Base-by-base conservation (phyloP, 495 filamentous ascomycete genomes). In the Barbatosphaeria neglecta region DNA sequence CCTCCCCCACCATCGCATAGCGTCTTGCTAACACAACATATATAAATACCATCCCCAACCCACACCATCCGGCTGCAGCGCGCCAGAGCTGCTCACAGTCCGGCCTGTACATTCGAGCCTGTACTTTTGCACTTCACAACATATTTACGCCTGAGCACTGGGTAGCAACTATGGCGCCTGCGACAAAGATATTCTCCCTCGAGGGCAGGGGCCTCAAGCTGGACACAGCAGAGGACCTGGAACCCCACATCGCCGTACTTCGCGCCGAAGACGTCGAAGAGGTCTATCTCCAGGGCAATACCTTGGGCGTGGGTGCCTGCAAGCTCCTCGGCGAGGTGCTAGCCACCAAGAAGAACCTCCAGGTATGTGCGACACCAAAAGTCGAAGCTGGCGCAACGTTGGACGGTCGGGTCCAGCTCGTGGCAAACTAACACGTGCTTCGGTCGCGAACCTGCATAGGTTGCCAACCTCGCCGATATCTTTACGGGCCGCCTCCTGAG, bases 401-500 rank as follows among this genome's bases (percentile, higher is more conserved):
- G n/a, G n/a, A n/a, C n/a, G n/a, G n/a, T n/a, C n/a, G n/a, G n/a
- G n/a, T n/a, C n/a, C n/a, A n/a, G n/a, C n/a, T n/a, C n/a, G n/a
- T n/a, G n/a, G n/a, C n/a, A n/a, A 49, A 59, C 54, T 19, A 20
- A 16, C 20, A 19, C n/a, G n/a, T n/a, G n/a, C n/a, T n/a, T n/a
- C n/a, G n/a, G n/a, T n/a, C n/a, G n/a, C n/a, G n/a, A n/a, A n/a
- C n/a, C n/a, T n/a, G n/a, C n/a, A n/a, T n/a, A 90, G 77, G 69
- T 82, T 46, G 89, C 87, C 59, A 90, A 95, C 64, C 70, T 97
- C 45, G 90, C 88, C 62, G 92, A 98, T 62, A 93, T 98, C 69
- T 98, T 97, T 69, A 98, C 92, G 46, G 84, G 84, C 25, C 88
- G 92, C 50, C 80, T 98, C 20, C 81, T 97, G 41, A 83, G 82